These are phyloP conservation scores for Fusarium scirpi DNA, from an alignment of 2,329 filamentous ascomycete species.

Conservation along the genomic window DNA sequence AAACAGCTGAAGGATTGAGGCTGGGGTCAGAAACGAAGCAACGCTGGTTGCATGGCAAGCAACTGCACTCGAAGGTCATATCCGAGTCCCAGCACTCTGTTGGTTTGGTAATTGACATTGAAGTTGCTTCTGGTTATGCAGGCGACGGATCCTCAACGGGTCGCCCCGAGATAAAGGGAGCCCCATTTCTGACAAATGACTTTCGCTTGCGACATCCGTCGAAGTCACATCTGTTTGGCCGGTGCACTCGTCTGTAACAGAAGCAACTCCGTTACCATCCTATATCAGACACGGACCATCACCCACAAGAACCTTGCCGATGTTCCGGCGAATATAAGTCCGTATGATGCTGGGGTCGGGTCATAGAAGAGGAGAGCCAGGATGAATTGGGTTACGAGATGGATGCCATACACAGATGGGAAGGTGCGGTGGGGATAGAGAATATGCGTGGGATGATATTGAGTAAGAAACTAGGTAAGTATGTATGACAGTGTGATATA, in stretches of 20 bases:
- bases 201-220: constrained; percentile 1
- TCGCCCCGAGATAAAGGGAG: constrained; percentile 28
- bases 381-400: neutral
- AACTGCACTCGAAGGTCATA: neutral
- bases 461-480: constrained; percentile 7
- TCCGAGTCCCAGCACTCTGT: neutral
- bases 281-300: constrained; percentile 4
- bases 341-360: constrained; percentile 6
- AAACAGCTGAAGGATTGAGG: constrained; percentile 4
- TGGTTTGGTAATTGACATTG: constrained; percentile 2
- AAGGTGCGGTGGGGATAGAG: constrained; percentile 1
- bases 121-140: constrained; percentile 4
- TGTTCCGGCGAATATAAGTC: constrained; percentile 4
- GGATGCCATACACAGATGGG: constrained; percentile 7
- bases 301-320: constrained; percentile 6
- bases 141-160: constrained; percentile 26
- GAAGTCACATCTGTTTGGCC: neutral
- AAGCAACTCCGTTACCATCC: neutral
- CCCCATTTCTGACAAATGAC: constrained; percentile 7
- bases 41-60: neutral
- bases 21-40: neutral
- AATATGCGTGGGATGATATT: constrained; percentile 22
- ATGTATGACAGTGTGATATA: constrained; percentile 15
- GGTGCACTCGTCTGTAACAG: neutral
- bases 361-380: constrained; percentile 3